phyloP scores from a whole-genome alignment of 192 early-diverging fungal genomes.

The Chytriomyces hyalinus region DNA sequence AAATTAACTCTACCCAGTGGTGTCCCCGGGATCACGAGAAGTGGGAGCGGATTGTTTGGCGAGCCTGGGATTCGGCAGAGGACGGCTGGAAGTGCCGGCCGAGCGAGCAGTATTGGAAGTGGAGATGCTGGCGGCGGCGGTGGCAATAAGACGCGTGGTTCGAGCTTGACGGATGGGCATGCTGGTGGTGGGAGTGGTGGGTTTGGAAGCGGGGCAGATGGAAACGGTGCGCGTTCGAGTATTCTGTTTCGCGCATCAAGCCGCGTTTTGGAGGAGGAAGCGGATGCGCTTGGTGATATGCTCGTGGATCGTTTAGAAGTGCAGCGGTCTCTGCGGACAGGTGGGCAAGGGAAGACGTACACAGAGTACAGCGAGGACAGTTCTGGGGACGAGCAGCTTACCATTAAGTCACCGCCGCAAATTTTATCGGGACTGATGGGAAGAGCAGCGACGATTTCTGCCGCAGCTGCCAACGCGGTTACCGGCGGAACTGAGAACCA shows the following conservation, averaged over 20 bases:
- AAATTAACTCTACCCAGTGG: conserved; percentile 20
- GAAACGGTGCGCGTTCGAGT: too few species aligned
- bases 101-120: background rate
- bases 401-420: too few species aligned
- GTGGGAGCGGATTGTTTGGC: conserved; percentile 11
- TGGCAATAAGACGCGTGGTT: background rate
- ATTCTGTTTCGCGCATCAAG: background rate
- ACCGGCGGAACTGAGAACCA: background rate
- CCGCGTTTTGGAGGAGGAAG: conserved; percentile 9
- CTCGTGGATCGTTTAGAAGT: conserved; percentile 17
- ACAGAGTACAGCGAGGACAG: too few species aligned
- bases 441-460: background rate
- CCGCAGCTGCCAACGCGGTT: background rate
- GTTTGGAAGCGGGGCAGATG: too few species aligned
- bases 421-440: too few species aligned
- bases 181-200: background rate
- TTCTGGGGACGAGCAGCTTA: too few species aligned
- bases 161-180: background rate
- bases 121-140: background rate
- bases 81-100: background rate
- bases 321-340: background rate
- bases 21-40: conserved; percentile 22
- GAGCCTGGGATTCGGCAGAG: background rate
- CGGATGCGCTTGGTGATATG: conserved; percentile 9
- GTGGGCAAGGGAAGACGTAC: too few species aligned